Evolutionary conservation across 192 early-diverging fungal species (phyloP), one percentile per base, ranked within the genome.

Genomic region (Linnemannia zychae): DNA sequence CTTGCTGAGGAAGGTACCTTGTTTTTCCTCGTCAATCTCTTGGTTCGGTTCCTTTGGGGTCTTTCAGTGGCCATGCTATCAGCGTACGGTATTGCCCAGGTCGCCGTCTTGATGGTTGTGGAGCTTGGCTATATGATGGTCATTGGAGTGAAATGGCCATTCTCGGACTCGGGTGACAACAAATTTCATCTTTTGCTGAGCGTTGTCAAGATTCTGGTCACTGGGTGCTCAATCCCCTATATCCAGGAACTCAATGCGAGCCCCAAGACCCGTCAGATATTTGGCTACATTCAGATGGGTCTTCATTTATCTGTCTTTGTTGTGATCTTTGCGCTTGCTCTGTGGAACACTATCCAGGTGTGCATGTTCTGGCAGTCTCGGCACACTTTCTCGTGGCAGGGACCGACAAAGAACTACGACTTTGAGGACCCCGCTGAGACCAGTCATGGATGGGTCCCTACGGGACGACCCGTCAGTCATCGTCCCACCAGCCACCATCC

Each of bases 71-170:
- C 87, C 5, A 79, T 89, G 72, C 73, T 89, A 44, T 88, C 89
- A 12, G 46, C 87, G 2, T 87, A 87, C 74, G 87, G 90, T 13
- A 28, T 88, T 33, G 86, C 90, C n/a, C 90, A 91, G 52, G 78
- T 87, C 15, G 71, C 85, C 12, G 84, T 89, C 15, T 53, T 88
- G 3, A 65, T 91, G 44, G 31, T 84, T 15, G 53, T 87, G 18
- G 90, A 91, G 66, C 44, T 87, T 15, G 72, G 76, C 1, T 87
- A 87, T n/a, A 50, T 91, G 69, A 22, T 85, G 28, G 86, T 84
- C 18, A 86, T 87, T 47, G 75, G 77, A n/a, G 22, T 89, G 67
- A 88, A 88, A 31, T 86, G 78, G 74, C 90, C 90, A 11, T 89
- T 86, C 48, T 68, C 73, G 4, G 87, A 89, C 4, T 74, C 77